These are phyloP conservation scores for Nasturtium officinale DNA, from an alignment of 345 rosid genomes.

Conservation along the genomic window DNA sequence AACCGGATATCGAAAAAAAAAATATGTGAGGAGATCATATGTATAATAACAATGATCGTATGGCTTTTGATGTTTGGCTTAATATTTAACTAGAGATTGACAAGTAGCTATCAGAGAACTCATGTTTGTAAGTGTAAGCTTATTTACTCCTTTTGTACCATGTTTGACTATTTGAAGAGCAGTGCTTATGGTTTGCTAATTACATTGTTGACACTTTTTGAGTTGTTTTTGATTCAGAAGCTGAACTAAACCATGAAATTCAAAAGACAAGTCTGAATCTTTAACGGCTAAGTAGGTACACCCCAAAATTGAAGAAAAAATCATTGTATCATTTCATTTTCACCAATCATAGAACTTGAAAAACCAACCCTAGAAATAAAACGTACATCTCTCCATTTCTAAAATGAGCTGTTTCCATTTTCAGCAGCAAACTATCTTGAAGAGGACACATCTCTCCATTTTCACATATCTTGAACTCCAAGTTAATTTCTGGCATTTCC, in stretches of 20 bases:
- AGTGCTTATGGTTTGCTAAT: background rate
- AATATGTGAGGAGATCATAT: conserved; percentile 26
- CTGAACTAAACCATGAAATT: background rate
- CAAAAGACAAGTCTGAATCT: background rate
- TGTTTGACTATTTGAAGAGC: background rate
- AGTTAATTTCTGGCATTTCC: no score
- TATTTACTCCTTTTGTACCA: background rate
- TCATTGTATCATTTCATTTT: background rate
- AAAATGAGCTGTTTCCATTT: background rate
- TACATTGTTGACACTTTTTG: background rate
- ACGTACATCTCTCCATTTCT: background rate
- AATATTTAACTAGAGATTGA: conserved; percentile 23
- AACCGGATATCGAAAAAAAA: conserved; percentile 2
- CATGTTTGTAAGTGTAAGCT: conserved; percentile 11
- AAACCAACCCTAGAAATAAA: no score
- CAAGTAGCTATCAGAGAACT: background rate
- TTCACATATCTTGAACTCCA: no score
- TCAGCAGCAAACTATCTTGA: background rate
- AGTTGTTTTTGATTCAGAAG: background rate
- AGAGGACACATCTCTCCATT: no score
- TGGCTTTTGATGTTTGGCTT: conserved; percentile 35
- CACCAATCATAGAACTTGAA: conserved; percentile 1
- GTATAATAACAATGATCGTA: conserved; percentile 39
- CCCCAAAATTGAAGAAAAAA: background rate
- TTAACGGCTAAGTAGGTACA: background rate